These are phyloP conservation scores for Xylaria polymorpha DNA, from an alignment of 2,329 filamentous ascomycete species.

Conservation along the genomic window DNA sequence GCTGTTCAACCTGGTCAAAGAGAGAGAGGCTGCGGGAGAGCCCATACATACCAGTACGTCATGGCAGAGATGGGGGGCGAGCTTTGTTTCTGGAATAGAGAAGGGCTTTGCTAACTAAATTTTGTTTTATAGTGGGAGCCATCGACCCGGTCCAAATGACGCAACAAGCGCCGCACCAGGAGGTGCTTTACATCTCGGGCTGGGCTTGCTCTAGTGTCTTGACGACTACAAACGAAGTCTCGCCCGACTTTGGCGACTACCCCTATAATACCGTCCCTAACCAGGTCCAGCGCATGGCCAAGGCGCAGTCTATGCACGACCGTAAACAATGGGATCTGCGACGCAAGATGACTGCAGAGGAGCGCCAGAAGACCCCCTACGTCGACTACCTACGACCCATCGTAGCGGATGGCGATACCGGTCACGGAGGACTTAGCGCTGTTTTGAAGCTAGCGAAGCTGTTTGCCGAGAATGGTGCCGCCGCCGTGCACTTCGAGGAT, in stretches of 20 bases:
- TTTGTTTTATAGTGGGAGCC: constrained; percentile 77
- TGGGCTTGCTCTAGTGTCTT: constrained; percentile 97
- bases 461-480: constrained; percentile 96
- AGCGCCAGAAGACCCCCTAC: constrained; percentile 82
- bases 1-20: constrained; percentile 87
- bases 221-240: constrained; percentile 96
- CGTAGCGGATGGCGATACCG: constrained; percentile 95
- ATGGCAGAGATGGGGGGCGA: background rate
- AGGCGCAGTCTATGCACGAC: constrained; percentile 97
- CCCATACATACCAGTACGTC: constrained; percentile 90
- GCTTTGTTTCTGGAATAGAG: background rate
- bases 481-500: constrained; percentile 97
- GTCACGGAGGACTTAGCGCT: constrained; percentile 90
- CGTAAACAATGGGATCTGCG: constrained; percentile 92
- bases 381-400: constrained; percentile 94
- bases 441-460: constrained; percentile 97
- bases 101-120: constrained; percentile 11
- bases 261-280: constrained; percentile 99
- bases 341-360: constrained; percentile 78
- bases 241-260: constrained; percentile 97
- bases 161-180: constrained; percentile 94
- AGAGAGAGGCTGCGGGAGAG: constrained; percentile 80
- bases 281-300: constrained; percentile 94
- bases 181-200: constrained; percentile 94
- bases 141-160: constrained; percentile 99